Base-by-base conservation (phyloP, 139 green algal genomes). In the Tetradesmus lagerheimii region DNA sequence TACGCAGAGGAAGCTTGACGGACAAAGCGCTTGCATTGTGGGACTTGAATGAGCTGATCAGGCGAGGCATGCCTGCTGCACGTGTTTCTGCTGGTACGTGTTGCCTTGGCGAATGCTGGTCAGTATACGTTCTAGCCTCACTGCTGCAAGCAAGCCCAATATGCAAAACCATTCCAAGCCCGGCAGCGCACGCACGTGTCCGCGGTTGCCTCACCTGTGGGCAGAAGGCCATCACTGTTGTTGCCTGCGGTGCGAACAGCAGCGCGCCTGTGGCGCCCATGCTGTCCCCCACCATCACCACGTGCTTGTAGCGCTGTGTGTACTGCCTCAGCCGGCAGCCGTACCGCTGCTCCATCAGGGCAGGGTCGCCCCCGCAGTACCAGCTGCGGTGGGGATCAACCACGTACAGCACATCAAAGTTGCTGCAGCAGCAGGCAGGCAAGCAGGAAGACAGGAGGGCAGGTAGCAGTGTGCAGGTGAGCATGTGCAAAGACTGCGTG, bases 211-310 rank as follows among this genome's bases (percentile, higher is more conserved):
- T 6, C 88, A 98, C 96, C 95, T 99, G 97, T 2, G 97, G 97
- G 47, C 92, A 96, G 92, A 99, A 99, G 23, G 95, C 95, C 14
- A 99, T 85, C 41, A 98, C 98, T 14, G 57, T 45, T 0, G 94
- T 97, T 38, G 98, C 98, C 62, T 97, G 88, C 8, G 89, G 78
- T 12, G 92, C 89, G 92, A 98, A 98, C 50, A 99, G 85, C 82
- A 99, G 93, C 29, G 95, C 91, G 0, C 92, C 98, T 1, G 94
- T 96, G 25, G 96, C 98, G 2, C 98, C 98, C 98, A 99, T 99
- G 50, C 90, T 96, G 93, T 99, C 98, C 0, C 98, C 98, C 35
- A 99, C 90, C 90, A 98, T 94, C 50, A 99, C 37, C 41, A 99
- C 94, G 2, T 92, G 88, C 37, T 87, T 57, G 91, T 99, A 99